Evolutionary conservation across 2,329 filamentous ascomycete genomes (phyloP).

Genomic region (Blastomyces parvus): DNA sequence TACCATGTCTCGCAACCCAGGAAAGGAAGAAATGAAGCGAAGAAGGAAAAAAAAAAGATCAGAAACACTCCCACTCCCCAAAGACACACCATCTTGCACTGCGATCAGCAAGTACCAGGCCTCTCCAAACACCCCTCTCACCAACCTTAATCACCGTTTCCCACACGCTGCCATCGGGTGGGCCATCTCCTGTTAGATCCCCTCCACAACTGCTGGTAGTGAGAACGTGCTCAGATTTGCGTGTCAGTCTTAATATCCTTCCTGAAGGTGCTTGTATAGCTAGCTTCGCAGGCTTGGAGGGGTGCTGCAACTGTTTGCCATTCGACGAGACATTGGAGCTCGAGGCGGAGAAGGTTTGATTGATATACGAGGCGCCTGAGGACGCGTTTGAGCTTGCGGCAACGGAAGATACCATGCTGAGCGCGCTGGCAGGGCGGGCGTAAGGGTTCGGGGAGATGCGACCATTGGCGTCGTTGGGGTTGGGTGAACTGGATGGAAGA

Average conservation of each 20-base stretch:
- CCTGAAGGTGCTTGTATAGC: conserved; percentile 90
- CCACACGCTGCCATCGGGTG: conserved; percentile 49
- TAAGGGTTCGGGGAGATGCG: conserved; percentile 44
- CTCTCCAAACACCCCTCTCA: conserved; percentile 54
- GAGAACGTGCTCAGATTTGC: conserved; percentile 40
- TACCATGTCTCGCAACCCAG: not conserved
- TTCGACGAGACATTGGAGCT: conserved; percentile 47
- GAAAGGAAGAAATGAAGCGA: not conserved
- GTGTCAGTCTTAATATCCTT: conserved; percentile 68
- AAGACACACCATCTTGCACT: conserved; percentile 62
- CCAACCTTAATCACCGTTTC: conserved; percentile 60
- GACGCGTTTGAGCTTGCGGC: conserved; percentile 45
- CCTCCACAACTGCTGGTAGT: conserved; percentile 22
- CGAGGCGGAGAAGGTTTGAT: conserved; percentile 33
- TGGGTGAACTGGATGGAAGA: conserved; percentile 33
- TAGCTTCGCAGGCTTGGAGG: conserved; percentile 80
- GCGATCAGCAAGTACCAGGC: conserved; percentile 54
- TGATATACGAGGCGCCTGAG: conserved; percentile 23
- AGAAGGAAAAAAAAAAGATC: conserved; percentile 17
- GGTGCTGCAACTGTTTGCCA: conserved; percentile 17
- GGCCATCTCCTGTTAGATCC: conserved; percentile 30
- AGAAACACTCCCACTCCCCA: conserved; percentile 55
- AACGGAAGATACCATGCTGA: conserved; percentile 52
- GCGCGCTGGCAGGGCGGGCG: conserved; percentile 47
- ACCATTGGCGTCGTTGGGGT: conserved; percentile 30